These are phyloP conservation scores for Mortierella polycephala DNA, from an alignment of 371 early-diverging fungal species.

Conservation along the genomic window DNA sequence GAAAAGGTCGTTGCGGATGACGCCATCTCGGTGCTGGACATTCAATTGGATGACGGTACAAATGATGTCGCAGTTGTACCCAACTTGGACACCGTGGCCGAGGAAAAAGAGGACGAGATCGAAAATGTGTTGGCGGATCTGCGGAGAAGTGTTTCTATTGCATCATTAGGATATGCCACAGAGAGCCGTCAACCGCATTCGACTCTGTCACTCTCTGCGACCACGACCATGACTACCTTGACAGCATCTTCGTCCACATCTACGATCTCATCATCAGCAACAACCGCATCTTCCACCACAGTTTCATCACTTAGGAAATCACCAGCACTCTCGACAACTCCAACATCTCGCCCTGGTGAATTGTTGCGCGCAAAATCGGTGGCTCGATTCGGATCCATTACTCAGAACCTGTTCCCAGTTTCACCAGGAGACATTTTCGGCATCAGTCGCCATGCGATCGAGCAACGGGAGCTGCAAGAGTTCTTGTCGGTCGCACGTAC, in stretches of 20 bases:
- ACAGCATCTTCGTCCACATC: background rate
- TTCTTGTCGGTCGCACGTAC: constrained; percentile 33
- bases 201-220: background rate
- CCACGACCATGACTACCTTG: background rate
- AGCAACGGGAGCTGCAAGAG: constrained; percentile 36
- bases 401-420: constrained; percentile 35
- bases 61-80: background rate
- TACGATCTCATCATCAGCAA: background rate
- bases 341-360: background rate
- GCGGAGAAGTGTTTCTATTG: constrained; percentile 38
- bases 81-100: background rate
- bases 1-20: constrained; percentile 50
- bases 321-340: background rate
- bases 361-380: constrained; percentile 10
- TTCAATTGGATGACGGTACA: constrained; percentile 21
- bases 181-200: background rate
- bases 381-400: constrained; percentile 26
- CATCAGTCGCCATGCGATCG: constrained; percentile 43
- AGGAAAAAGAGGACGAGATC: constrained; percentile 15
- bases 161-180: constrained; percentile 16
- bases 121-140: constrained; percentile 33
- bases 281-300: background rate
- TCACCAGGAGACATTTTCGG: constrained; percentile 49
- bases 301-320: background rate
- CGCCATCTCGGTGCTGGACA: constrained; percentile 41